Evolutionary conservation across 352 stramenopile species (phyloP).

Genomic region (Phytophthora cryptogea): DNA sequence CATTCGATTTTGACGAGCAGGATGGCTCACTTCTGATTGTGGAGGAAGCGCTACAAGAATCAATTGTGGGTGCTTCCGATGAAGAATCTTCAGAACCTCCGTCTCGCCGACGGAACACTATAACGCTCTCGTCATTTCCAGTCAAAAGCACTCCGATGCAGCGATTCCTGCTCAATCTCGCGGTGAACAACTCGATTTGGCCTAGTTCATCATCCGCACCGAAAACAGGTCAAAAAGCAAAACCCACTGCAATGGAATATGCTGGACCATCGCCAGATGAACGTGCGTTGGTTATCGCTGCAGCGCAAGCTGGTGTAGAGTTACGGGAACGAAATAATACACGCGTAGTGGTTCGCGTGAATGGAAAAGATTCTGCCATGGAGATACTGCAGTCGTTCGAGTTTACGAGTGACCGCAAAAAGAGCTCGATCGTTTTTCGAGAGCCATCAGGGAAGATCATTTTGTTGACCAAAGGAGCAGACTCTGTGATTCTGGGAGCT

Average conservation of each 20-base stretch:
- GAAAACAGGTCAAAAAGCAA: not conserved
- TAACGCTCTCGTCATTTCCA: constrained; percentile 5
- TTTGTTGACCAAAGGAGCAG: constrained; percentile 86
- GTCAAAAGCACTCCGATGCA: constrained; percentile 32
- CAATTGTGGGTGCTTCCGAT: constrained; percentile 6
- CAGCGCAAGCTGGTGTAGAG: constrained; percentile 47
- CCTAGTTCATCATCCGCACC: constrained; percentile 21
- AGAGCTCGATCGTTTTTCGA: constrained; percentile 63
- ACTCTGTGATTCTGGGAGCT: constrained; percentile 80
- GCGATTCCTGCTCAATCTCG: constrained; percentile 59
- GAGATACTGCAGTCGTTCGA: constrained; percentile 67
- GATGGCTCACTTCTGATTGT: constrained; percentile 31
- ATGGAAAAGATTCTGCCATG: constrained; percentile 34
- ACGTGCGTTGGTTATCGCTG: constrained; percentile 63
- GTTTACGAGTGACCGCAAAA: constrained; percentile 71
- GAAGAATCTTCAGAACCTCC: constrained; percentile 4
- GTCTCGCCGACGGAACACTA: constrained; percentile 16
- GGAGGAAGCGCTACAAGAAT: constrained; percentile 20
- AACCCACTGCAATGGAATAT: constrained; percentile 46
- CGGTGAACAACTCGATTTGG: constrained; percentile 63
- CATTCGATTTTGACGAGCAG: constrained; percentile 44
- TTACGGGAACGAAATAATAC: constrained; percentile 42
- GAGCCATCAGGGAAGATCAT: constrained; percentile 39
- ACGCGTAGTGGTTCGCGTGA: constrained; percentile 31
- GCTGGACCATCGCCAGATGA: constrained; percentile 84